Percentiles rank a stretch among this genome's conserved stretches.
phyloP scores from a whole-genome alignment of 805 yeast species.

The Teunomyces aglyptinius region DNA sequence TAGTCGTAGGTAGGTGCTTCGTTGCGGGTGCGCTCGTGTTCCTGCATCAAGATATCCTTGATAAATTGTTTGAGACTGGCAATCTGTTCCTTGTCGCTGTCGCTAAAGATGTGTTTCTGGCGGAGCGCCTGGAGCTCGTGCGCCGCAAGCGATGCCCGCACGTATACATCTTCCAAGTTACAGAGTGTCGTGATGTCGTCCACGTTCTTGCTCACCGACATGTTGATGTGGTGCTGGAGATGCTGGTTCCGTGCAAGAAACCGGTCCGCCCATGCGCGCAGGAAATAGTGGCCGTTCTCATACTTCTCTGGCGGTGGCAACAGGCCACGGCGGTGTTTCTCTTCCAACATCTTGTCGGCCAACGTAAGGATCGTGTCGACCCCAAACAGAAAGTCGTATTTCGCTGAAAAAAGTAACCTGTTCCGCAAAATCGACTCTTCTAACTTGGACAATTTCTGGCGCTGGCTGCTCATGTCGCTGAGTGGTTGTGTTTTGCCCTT shows the following conservation, averaged over 20 bases:
- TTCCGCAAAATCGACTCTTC: neutral
- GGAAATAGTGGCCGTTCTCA: conserved; percentile 1
- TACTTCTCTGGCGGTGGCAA: neutral
- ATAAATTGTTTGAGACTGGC: neutral
- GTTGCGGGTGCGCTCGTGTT: neutral
- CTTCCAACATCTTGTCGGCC: conserved; percentile 3
- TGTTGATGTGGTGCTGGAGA: neutral
- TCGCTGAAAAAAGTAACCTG: neutral
- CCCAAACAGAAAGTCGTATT: neutral
- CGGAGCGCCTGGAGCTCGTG: neutral
- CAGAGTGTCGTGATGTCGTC: conserved; percentile 1
- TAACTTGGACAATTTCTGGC: neutral
- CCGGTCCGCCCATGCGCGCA: neutral
- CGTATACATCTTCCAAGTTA: conserved; percentile 1
- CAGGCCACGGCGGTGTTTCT: neutral
- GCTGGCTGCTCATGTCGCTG: neutral
- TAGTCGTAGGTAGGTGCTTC: conserved; percentile 1
- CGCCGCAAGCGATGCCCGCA: neutral
- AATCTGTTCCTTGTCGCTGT: neutral
- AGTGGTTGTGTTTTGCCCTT: neutral
- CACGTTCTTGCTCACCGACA: neutral
- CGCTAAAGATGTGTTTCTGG: neutral
- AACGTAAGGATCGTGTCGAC: neutral
- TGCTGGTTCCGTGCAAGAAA: neutral
- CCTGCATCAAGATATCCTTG: neutral